These are phyloP conservation scores for Morella rubra DNA, from an alignment of 306 rosid genomes.

Conservation along the genomic window DNA sequence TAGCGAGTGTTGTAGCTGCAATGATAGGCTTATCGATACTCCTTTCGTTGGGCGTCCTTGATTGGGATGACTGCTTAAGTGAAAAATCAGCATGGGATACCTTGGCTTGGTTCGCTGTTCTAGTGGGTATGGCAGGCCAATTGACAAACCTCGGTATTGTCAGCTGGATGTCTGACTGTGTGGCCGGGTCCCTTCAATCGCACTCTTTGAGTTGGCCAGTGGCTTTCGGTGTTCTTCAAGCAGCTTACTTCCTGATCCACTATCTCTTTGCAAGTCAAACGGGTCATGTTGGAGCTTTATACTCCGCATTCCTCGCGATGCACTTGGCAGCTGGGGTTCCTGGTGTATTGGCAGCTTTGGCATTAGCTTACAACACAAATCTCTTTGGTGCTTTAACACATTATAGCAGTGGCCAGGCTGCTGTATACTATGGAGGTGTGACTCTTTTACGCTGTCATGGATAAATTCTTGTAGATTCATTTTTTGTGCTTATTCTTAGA, in stretches of 20 bases:
- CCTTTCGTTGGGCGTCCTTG: slow-evolving; percentile 76
- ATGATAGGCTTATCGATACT: slow-evolving; percentile 90
- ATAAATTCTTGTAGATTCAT: slow-evolving; percentile 4
- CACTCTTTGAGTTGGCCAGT: slow-evolving; percentile 85
- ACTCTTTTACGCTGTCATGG: slow-evolving; percentile 6
- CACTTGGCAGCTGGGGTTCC: slow-evolving; percentile 95
- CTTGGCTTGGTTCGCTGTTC: slow-evolving; percentile 90
- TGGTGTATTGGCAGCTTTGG: slow-evolving; percentile 66
- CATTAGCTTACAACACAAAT: slow-evolving; percentile 83
- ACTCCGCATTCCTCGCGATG: slow-evolving; percentile 93
- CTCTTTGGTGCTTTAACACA: slow-evolving; percentile 92
- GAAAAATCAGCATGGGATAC: slow-evolving; percentile 99
- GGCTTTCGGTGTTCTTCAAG: slow-evolving; percentile 79
- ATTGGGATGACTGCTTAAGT: slow-evolving; percentile 87
- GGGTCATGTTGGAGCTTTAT: slow-evolving; percentile 92
- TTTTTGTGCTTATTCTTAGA: slow-evolving; percentile 5
- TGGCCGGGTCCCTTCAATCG: slow-evolving; percentile 56
- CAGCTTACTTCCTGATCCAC: slow-evolving; percentile 82
- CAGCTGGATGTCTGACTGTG: slow-evolving; percentile 76
- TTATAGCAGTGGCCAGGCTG: slow-evolving; percentile 96
- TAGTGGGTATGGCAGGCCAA: slow-evolving; percentile 94
- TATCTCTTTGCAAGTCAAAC: slow-evolving; percentile 99
- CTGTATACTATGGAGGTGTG: slow-evolving; percentile 97
- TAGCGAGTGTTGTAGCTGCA: slow-evolving; percentile 86
- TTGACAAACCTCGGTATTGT: slow-evolving; percentile 85